A percentile compares a stretch with the other conserved stretches of the same genome.
These are phyloP conservation scores for Neophaeococcomyces aloes DNA, from an alignment of 2,329 filamentous ascomycete genomes.

Conservation along the genomic window DNA sequence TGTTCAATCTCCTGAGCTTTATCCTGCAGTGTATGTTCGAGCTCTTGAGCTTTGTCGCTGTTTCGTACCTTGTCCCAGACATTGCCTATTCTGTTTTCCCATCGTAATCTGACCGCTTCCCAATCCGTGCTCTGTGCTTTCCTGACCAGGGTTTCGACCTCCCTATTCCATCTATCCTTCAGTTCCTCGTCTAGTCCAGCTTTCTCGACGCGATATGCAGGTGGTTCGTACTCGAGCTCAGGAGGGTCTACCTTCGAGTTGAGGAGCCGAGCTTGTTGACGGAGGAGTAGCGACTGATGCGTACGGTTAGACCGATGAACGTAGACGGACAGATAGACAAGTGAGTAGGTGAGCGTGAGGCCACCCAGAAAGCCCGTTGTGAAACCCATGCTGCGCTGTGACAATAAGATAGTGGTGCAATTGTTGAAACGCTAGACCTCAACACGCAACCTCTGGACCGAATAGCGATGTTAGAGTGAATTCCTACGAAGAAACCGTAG, in stretches of 20 bases:
- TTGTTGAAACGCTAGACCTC: not conserved
- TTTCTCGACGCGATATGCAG: slow-evolving; percentile 34
- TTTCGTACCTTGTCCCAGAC: slow-evolving; percentile 8
- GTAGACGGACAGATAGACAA: slow-evolving; percentile 61
- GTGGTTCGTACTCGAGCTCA: slow-evolving; percentile 22
- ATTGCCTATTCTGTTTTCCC: slow-evolving; percentile 14
- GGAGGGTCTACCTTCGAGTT: slow-evolving; percentile 30
- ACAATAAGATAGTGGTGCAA: not conserved
- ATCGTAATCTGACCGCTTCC: slow-evolving; percentile 24
- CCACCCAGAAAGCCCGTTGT: slow-evolving; percentile 65
- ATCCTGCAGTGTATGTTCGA: slow-evolving; percentile 13
- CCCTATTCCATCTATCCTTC: slow-evolving; percentile 70
- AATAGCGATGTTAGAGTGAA: no score
- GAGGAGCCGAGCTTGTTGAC: slow-evolving; percentile 33
- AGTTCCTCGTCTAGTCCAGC: slow-evolving; percentile 52
- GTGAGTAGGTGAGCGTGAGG: slow-evolving; percentile 61
- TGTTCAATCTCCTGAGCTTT: no score
- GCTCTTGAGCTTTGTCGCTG: slow-evolving; percentile 9
- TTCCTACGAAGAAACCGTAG: no score
- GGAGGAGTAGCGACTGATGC: slow-evolving; percentile 34
- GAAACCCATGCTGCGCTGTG: slow-evolving; percentile 52
- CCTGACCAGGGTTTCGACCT: slow-evolving; percentile 56
- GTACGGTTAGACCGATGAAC: slow-evolving; percentile 59
- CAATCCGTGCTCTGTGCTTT: slow-evolving; percentile 59
- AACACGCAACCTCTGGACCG: no score